Evolutionary conservation across 108 stramenopile genomes (phyloP).

Genomic region (Nitzschia sp.): DNA sequence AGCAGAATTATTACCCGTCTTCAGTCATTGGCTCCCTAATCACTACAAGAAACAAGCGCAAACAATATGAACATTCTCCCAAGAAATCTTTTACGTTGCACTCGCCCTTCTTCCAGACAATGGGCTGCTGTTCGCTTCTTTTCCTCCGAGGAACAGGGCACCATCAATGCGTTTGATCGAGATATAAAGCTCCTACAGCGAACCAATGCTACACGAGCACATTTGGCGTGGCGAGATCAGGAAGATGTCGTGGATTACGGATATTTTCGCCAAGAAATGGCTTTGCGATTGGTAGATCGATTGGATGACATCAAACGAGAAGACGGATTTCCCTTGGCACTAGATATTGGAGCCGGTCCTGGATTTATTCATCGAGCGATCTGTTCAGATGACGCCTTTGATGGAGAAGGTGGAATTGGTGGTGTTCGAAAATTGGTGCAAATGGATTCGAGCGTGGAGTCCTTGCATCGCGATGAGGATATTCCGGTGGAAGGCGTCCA

Average conservation of each 20-base stretch:
- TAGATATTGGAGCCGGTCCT: slow-evolving; percentile 76
- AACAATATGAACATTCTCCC: no score
- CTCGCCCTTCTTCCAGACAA: slow-evolving; percentile 25
- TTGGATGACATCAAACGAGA: slow-evolving; percentile 77
- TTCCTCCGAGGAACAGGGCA: slow-evolving; percentile 16
- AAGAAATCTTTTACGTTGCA: not conserved
- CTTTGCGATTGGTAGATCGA: slow-evolving; percentile 73
- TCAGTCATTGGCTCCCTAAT: no score
- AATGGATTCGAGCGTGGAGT: slow-evolving; percentile 62
- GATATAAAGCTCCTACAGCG: slow-evolving; percentile 64
- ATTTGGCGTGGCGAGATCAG: slow-evolving; percentile 31
- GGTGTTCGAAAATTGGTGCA: slow-evolving; percentile 80
- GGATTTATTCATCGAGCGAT: slow-evolving; percentile 71
- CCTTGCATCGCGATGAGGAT: slow-evolving; percentile 60
- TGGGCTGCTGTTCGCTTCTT: slow-evolving; percentile 17
- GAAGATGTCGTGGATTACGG: slow-evolving; percentile 56
- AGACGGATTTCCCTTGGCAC: slow-evolving; percentile 74
- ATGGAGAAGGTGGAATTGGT: slow-evolving; percentile 73
- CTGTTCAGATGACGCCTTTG: slow-evolving; percentile 52
- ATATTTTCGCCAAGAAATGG: slow-evolving; percentile 81
- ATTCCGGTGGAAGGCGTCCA: slow-evolving; percentile 23
- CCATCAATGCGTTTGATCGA: slow-evolving; percentile 62
- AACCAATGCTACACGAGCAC: slow-evolving; percentile 58
- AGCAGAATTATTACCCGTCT: no score
- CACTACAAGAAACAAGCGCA: no score